Conservation (phyloP, 345 rosid species). For the Erucastrum elatum region DNA sequence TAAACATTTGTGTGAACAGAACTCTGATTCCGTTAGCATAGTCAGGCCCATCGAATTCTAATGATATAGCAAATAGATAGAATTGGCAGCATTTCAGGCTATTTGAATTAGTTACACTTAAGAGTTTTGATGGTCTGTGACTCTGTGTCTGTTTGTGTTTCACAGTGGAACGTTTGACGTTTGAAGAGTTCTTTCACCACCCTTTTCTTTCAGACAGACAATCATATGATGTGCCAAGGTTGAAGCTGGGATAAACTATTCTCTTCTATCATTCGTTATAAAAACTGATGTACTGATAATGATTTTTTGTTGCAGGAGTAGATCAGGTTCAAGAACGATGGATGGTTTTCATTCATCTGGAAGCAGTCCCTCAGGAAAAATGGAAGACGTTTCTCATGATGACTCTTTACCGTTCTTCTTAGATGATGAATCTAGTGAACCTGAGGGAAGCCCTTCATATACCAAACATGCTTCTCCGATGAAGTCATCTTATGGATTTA, state of each 20-base stretch:
- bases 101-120: background rate
- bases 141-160: slow-evolving; percentile 1
- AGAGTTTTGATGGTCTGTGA: background rate
- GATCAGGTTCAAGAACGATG: slow-evolving; percentile 45
- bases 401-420: slow-evolving; percentile 81
- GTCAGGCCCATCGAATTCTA: background rate
- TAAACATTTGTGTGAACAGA: slow-evolving; percentile 28
- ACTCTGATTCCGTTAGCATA: background rate
- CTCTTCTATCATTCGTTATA: slow-evolving; percentile 9
- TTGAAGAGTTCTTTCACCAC: slow-evolving; percentile 94
- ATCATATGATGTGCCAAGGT: slow-evolving; percentile 60
- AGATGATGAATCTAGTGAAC: slow-evolving; percentile 84
- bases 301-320: slow-evolving; percentile 46
- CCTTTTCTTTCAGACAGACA: slow-evolving; percentile 64
- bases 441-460: slow-evolving; percentile 74
- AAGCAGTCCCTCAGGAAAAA: slow-evolving; percentile 49
- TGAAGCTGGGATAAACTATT: slow-evolving; percentile 11
- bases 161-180: slow-evolving; percentile 91
- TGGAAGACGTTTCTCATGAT: slow-evolving; percentile 67
- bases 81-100: background rate
- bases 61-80: background rate
- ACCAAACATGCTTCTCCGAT: slow-evolving; percentile 47
- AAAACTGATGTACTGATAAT: slow-evolving; percentile 27
- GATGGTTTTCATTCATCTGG: slow-evolving; percentile 54
- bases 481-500: slow-evolving; percentile 60